A percentile compares a stretch with the other conserved stretches of the same genome.
Evolutionary conservation across 768 basidiomycete species (phyloP).

Genomic region (Lentinula guzmanii): DNA sequence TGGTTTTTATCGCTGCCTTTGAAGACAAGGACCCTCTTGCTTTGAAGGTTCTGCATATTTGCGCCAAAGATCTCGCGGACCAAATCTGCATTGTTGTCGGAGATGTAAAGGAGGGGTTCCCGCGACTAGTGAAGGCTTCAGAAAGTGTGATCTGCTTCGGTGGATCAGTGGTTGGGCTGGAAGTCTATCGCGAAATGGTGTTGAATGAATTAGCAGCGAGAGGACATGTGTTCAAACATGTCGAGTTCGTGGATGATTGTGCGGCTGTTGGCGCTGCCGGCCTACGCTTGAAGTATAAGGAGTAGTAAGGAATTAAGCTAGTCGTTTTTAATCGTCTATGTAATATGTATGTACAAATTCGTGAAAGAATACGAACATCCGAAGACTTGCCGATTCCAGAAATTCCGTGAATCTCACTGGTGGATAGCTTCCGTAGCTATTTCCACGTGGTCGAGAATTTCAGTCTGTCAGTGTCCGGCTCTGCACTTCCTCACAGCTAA

Average conservation of each 20-base stretch:
- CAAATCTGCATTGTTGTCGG: conserved; percentile 53
- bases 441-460: neutral
- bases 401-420: neutral
- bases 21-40: conserved; percentile 63
- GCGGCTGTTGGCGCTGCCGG: conserved; percentile 59
- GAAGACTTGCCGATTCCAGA: too few species aligned
- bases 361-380: too few species aligned
- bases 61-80: conserved; percentile 49
- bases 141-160: conserved; percentile 69
- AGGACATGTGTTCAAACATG: conserved; percentile 60
- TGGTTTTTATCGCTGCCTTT: conserved; percentile 68
- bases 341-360: too few species aligned
- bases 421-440: neutral
- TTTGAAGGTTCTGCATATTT: conserved; percentile 44
- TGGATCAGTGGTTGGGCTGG: conserved; percentile 67
- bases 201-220: conserved; percentile 48
- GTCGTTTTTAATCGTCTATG: too few species aligned
- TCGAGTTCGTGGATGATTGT: conserved; percentile 66
- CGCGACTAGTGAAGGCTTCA: conserved; percentile 39
- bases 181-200: conserved; percentile 49
- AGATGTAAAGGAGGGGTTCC: conserved; percentile 23
- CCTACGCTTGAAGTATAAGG: conserved; percentile 27
- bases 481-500: neutral
- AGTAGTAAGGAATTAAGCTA: neutral
- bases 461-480: neutral